phyloP scores from a whole-genome alignment of 2,329 filamentous ascomycete genomes.

The Phialophora macrospora region DNA sequence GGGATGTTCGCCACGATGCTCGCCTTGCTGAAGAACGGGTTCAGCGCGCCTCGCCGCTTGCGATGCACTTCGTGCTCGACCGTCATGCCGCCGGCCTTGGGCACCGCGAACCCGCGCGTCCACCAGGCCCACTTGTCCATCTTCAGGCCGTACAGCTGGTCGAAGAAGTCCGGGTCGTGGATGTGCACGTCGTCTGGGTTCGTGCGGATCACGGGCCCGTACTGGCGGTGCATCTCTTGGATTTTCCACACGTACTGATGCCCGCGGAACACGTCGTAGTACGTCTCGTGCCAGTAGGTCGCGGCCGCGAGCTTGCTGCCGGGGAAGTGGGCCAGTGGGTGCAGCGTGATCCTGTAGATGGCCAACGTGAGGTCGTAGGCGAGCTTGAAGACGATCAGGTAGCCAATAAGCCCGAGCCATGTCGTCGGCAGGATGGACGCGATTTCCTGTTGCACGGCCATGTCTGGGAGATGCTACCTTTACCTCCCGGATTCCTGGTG shows the following conservation, averaged over 20 bases:
- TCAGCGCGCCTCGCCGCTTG: slow-evolving; percentile 49
- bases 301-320: slow-evolving; percentile 45
- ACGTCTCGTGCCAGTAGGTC: slow-evolving; percentile 44
- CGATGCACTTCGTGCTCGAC: slow-evolving; percentile 51
- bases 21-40: slow-evolving; percentile 52
- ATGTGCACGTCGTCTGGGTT: slow-evolving; percentile 37
- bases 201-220: slow-evolving; percentile 42
- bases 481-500: background rate
- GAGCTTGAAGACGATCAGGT: slow-evolving; percentile 25
- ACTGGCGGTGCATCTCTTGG: slow-evolving; percentile 44
- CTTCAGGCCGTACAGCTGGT: slow-evolving; percentile 35
- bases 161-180: slow-evolving; percentile 35
- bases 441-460: slow-evolving; percentile 20
- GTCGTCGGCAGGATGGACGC: slow-evolving; percentile 23
- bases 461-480: background rate
- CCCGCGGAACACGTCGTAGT: slow-evolving; percentile 42
- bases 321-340: slow-evolving; percentile 44
- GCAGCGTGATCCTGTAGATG: slow-evolving; percentile 36
- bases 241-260: slow-evolving; percentile 43
- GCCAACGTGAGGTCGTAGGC: slow-evolving; percentile 23
- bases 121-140: slow-evolving; percentile 35
- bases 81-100: slow-evolving; percentile 39
- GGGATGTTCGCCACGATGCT: slow-evolving; percentile 47
- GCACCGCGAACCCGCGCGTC: slow-evolving; percentile 28
- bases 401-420: slow-evolving; percentile 23